Evolutionary conservation across 768 basidiomycete genomes (phyloP).

Genomic region (Auricularia heimuer): DNA sequence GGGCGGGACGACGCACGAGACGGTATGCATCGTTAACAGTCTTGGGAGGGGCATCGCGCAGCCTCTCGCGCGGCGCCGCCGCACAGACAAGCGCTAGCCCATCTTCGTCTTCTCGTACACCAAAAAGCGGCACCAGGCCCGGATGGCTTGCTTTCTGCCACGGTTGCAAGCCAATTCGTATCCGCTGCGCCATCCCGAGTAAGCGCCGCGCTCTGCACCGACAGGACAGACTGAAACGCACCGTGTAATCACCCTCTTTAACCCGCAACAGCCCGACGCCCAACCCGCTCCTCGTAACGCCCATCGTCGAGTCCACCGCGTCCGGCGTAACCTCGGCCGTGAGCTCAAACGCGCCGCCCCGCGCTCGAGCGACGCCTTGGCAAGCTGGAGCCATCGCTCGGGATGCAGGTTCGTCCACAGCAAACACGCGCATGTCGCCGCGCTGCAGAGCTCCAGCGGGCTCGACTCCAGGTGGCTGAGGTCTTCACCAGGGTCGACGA

Average conservation of each 20-base stretch:
- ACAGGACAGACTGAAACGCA: too few species aligned
- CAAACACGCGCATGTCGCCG: background rate
- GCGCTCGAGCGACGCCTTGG: background rate
- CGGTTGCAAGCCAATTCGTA: background rate
- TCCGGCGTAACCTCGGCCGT: background rate
- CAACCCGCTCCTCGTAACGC: background rate
- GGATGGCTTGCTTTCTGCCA: constrained; percentile 1
- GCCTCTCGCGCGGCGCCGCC: background rate
- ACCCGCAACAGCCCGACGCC: background rate
- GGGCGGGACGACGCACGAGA: background rate
- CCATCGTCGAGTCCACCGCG: background rate
- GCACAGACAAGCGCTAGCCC: background rate
- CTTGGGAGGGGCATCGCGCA: background rate
- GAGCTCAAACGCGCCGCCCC: background rate
- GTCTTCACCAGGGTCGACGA: background rate
- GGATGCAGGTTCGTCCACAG: constrained; percentile 1
- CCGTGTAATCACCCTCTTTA: too few species aligned
- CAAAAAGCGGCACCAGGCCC: background rate
- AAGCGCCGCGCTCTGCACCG: too few species aligned
- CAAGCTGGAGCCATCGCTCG: background rate
- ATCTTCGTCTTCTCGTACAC: background rate
- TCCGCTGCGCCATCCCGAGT: background rate
- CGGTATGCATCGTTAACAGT: background rate
- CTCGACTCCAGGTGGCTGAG: constrained; percentile 1
- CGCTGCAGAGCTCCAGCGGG: constrained; percentile 1